Evolutionary conservation across 805 yeast genomes (phyloP).

Genomic region (Isabelozyma gotoi): DNA sequence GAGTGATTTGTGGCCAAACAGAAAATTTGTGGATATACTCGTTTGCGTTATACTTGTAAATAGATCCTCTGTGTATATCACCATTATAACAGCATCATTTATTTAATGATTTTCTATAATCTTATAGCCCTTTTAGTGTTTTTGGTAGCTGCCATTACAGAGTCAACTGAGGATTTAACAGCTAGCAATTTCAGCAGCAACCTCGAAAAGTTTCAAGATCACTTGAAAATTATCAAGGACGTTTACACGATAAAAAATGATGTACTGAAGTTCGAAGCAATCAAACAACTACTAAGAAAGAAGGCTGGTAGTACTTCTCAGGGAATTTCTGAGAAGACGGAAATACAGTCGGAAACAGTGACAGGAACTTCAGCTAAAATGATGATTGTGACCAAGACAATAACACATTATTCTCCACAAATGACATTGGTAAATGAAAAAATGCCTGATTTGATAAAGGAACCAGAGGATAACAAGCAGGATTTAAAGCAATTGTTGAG

Average conservation of each 20-base stretch:
- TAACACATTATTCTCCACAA: not conserved
- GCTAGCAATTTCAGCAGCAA: too few relatives aligned
- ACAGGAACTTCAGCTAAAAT: not conserved
- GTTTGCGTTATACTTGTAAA: not conserved
- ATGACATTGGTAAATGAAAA: not conserved
- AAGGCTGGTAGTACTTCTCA: not conserved
- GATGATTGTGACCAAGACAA: not conserved
- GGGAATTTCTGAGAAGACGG: too few relatives aligned
- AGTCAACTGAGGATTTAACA: too few relatives aligned
- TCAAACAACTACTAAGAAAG: slow-evolving; percentile 2
- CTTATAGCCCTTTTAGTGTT: not conserved
- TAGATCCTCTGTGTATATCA: not conserved
- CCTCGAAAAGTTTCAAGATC: slow-evolving; percentile 7
- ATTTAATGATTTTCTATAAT: too few relatives aligned
- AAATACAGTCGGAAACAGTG: too few relatives aligned
- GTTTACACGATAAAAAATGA: slow-evolving; percentile 4
- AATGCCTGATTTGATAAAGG: not conserved
- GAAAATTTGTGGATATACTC: not conserved
- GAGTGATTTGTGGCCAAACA: slow-evolving; percentile 4
- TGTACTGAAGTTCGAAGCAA: slow-evolving; percentile 3
- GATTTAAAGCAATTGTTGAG: not conserved
- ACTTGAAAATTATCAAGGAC: slow-evolving; percentile 5
- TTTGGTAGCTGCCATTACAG: not conserved
- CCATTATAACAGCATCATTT: too few relatives aligned
- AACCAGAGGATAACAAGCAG: not conserved